Evolutionary conservation across 768 basidiomycete genomes (phyloP), one percentile per base, ranked within the genome.

Genomic region (Pulveroboletus frians): DNA sequence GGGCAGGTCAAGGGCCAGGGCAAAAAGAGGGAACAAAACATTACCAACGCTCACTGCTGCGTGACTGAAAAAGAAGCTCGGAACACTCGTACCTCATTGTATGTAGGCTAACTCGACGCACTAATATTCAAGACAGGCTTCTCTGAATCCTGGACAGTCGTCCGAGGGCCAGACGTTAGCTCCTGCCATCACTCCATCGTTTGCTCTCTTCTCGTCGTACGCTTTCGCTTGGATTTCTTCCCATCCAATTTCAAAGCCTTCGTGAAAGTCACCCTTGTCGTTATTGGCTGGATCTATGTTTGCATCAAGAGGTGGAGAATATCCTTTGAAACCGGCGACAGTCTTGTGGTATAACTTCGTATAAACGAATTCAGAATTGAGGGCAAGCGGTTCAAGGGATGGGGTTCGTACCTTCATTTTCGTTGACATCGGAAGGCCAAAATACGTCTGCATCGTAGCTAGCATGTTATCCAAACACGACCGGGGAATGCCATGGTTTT

Each of bases 231-330:
- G 57, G 0, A 77, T 61, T 21, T 72, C 67, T 61, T 91, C 86
- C 76, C 80, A 84, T 3, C 90, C 89, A 49, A 95, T 75, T 57
- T 92, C 85, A 64, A 93, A 95, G 3, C 86, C 92, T 64, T 97
- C 92, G 61, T 94, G 90, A 46, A 94, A 67, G 62, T 97, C 93
- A 1, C 92, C 92, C n/a, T 77, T 70, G 40, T 79, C 77, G 20
- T 77, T 71, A 41, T 80, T 79, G 8, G 56, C 49, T 0, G 88
- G 82, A 58, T 92, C 78, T 46, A 83, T 85, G 62, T 91, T 91
- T 43, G 79, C 80, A 47, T 82, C 84, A 6, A 85, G 72, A 3
- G 91, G 64, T 3, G 82, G 78, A 45, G 74, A 83, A 65, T 88
- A 88, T 17, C 86, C 86, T 60, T 84, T 88, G 73, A 90, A 94